Evolutionary conservation across 306 rosid genomes (phyloP), one percentile per base, ranked within the genome.

Genomic region (Vicia sativa): DNA sequence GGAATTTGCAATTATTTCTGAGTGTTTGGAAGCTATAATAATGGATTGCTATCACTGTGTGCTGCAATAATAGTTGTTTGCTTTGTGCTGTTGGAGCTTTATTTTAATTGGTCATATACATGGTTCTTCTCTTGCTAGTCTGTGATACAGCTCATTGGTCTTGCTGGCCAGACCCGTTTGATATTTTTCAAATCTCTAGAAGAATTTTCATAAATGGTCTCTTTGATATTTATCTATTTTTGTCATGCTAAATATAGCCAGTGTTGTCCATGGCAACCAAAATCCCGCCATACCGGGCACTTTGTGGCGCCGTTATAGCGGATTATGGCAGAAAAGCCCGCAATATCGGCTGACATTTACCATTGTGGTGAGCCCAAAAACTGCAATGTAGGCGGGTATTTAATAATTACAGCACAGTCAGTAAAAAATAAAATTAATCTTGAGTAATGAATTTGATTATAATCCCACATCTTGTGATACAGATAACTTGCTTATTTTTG

Each of bases 381-480:
- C 7, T 9, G 38, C 9, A 1, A 34, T 34, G 38, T 34, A 34
- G 38, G 9, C 0, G 38, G 38, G 7, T 34, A 34, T 6, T 34
- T 34, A 6, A 34, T 2, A 34, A 34, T 0, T 42, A 50, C 16
- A 28, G 39, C n/a, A 39, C 5, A 68, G 49, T 28, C 31, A 41
- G 25, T 19, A 3, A 52, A 68, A 62, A 46, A 10, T 11, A 8
- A 46, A 61, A 34, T 60, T 53, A 7, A 14, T 43, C 44, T 58
- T 14, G 45, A 44, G 39, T 49, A 29, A 18, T 48, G 11, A 28
- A 59, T 39, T 41, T 65, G 19, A 58, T 43, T 31, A 19, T 57
- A 58, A 38, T 65, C 65, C 15, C 61, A 31, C 37, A 48, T 59
- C 52, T 35, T 54, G 43, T 43, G 43, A 43, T 67, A 19, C n/a